Evolutionary conservation across 2,329 filamentous ascomycete genomes (phyloP), one percentile per base, ranked within the genome.

Genomic region (Madurella fahalii): DNA sequence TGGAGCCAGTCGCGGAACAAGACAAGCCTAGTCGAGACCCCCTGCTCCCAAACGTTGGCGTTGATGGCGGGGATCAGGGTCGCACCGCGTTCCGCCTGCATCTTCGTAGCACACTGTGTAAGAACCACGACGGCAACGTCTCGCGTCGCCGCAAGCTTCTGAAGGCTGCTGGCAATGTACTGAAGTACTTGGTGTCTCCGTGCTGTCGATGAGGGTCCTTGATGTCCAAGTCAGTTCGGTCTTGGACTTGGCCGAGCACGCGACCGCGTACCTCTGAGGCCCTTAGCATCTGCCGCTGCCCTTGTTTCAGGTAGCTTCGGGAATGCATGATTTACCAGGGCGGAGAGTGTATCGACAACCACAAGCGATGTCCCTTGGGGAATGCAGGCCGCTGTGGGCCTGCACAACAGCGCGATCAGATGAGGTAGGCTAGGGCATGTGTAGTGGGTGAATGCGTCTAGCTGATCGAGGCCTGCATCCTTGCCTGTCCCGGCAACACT

Each of bases 61-160:
- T 86, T 86, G 58, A 96, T 78, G 40, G 89, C 84, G 15, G 91
- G 87, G 50, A 86, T 80, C 47, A 97, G 74, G 11, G 86, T 81
- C 13, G 91, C 87, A 61, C 77, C 81, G 60, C 74, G 78, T 59
- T 80, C 85, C 4, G 77, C 76, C 58, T 87, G 84, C 72, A 95
- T 86, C 61, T 85, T 87, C n/a, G 90, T 95, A 41, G 86, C 87
- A 56, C 87, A 90, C 67, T 95, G 91, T 39, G 85, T 90, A 47
- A 91, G 78, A 17, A 94, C 69, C 2, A 96, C 75, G 41, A 95
- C 77, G 20, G 90, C 87, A 50, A 92, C 77, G 63, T 89, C 81
- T 59, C 83, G 81, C 31, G 86, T 81, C 11, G 86, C 84, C 4
- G 92, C 90, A 11, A 95, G 78, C 64, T 86, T 92, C 57, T 86